Conservation (phyloP, 768 basidiomycete species). For the Plicaturopsis crispa region DNA sequence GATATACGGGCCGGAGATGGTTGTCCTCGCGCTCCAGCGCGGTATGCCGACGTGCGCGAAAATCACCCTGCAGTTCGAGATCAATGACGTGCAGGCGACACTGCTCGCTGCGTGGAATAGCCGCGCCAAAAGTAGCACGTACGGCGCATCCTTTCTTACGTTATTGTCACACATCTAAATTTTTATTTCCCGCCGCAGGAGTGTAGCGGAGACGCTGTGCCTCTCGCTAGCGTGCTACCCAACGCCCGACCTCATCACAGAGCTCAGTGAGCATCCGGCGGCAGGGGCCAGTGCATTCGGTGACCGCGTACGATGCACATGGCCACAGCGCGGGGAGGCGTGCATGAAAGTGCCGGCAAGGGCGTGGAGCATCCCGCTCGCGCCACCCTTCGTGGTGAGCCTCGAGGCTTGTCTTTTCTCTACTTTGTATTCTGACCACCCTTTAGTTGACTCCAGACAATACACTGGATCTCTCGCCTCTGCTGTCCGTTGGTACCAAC, state of each 20-base stretch:
- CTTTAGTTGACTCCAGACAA: slow-evolving; percentile 37
- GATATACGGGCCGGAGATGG: slow-evolving; percentile 12
- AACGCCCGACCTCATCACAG: slow-evolving; percentile 15
- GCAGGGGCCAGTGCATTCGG: slow-evolving; percentile 13
- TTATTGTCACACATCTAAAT: slow-evolving; percentile 3
- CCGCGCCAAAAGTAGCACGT: slow-evolving; percentile 21
- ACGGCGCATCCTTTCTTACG: slow-evolving; percentile 11
- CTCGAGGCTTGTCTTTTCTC: neutral
- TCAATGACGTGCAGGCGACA: slow-evolving; percentile 17
- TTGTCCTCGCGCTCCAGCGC: slow-evolving; percentile 16
- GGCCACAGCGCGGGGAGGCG: slow-evolving; percentile 29
- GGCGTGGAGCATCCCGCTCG: slow-evolving; percentile 23
- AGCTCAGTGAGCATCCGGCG: slow-evolving; percentile 9
- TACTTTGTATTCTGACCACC: neutral
- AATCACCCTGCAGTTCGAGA: slow-evolving; percentile 15
- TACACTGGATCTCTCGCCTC: slow-evolving; percentile 44
- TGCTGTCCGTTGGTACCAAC: slow-evolving; percentile 33
- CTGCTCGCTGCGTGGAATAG: slow-evolving; percentile 30
- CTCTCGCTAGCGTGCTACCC: slow-evolving; percentile 39
- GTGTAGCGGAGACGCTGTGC: slow-evolving; percentile 29
- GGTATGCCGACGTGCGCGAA: slow-evolving; percentile 12
- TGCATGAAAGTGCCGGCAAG: slow-evolving; percentile 9
- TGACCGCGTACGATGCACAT: slow-evolving; percentile 24
- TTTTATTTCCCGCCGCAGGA: slow-evolving; percentile 14
- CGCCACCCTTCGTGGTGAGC: slow-evolving; percentile 34